Percentiles rank a stretch among this genome's conserved stretches.
phyloP scores from a whole-genome alignment of 2,329 filamentous ascomycete genomes.

The Cladorrhinum sp. region DNA sequence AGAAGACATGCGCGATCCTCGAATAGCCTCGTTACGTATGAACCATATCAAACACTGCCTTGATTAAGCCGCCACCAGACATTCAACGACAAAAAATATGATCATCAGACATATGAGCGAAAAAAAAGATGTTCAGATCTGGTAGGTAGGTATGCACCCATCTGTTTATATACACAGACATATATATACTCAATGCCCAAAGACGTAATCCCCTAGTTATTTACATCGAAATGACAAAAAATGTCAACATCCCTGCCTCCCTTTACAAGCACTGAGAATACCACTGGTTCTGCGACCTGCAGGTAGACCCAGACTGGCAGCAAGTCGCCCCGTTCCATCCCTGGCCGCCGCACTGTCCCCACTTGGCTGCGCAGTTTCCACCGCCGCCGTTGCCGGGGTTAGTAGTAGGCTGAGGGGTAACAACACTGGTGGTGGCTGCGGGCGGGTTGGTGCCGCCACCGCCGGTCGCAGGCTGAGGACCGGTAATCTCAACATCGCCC shows the following conservation, averaged over 20 bases:
- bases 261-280: slow-evolving; percentile 18
- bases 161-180: no score
- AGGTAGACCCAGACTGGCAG: slow-evolving; percentile 17
- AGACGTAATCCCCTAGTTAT: not conserved
- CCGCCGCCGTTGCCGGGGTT: slow-evolving; percentile 9
- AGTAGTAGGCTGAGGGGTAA: not conserved
- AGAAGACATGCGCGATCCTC: no score
- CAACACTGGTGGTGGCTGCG: not conserved
- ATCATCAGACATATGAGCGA: no score
- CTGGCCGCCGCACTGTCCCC: slow-evolving; percentile 18
- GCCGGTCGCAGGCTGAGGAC: slow-evolving; percentile 16
- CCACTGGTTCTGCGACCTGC: slow-evolving; percentile 14
- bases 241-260: not conserved
- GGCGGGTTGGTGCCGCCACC: not conserved
- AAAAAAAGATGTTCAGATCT: no score
- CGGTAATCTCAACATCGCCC: slow-evolving; percentile 8
- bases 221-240: not conserved
- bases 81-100: no score
- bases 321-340: slow-evolving; percentile 14
- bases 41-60: no score
- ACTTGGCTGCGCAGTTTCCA: slow-evolving; percentile 1
- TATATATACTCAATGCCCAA: no score
- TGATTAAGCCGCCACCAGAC: no score
- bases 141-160: no score
- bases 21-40: no score